Evolutionary conservation across 1,139 yeast species (phyloP).

Genomic region (Sugiyamaella paludigena): DNA sequence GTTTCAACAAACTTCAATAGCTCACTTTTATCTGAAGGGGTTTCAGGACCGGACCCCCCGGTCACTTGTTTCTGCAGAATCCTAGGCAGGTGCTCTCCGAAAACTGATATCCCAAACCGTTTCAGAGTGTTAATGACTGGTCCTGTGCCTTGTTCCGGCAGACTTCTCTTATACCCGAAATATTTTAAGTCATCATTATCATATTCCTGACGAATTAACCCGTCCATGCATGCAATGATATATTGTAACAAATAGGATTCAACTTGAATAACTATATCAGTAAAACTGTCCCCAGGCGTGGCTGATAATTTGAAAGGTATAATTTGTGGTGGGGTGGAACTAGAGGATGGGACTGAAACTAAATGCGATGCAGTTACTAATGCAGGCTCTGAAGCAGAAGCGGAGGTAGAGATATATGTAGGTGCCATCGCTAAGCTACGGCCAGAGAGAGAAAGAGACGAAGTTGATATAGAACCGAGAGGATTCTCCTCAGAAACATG

Average conservation of each 20-base stretch:
- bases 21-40: constrained; percentile 22
- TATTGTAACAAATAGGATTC: constrained; percentile 46
- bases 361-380: no score
- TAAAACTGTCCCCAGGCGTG: no score
- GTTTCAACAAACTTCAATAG: constrained; percentile 46
- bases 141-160: not conserved
- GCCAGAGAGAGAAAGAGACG: no score
- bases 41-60: not conserved
- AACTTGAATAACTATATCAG: constrained; percentile 21
- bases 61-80: no score
- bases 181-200: constrained; percentile 49
- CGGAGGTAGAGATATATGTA: no score
- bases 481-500: no score
- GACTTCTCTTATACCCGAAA: constrained; percentile 1
- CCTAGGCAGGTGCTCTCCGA: constrained; percentile 27
- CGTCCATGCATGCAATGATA: constrained; percentile 49
- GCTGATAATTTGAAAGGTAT: not conserved
- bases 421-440: no score
- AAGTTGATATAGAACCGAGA: no score
- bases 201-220: constrained; percentile 53
- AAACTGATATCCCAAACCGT: constrained; percentile 58
- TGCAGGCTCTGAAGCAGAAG: no score
- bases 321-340: no score
- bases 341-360: no score
- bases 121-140: constrained; percentile 47